Percentiles rank a stretch among this genome's conserved stretches.
Conservation (phyloP, 2,329 filamentous ascomycete species). For the Xylaria sp. region DNA sequence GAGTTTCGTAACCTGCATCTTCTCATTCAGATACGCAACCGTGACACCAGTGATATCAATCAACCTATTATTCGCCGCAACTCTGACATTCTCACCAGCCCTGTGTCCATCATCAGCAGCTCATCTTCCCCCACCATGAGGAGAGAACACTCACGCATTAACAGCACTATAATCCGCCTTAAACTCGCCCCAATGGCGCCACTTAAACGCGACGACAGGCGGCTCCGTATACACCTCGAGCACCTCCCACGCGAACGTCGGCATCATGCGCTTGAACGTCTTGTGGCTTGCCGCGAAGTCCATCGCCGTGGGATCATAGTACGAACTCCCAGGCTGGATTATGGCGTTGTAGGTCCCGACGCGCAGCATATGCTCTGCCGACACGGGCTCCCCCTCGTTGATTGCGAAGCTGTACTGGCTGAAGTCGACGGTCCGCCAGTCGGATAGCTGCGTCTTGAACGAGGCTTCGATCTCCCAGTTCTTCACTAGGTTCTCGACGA, state of each 20-base stretch:
- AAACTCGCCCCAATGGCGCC: conserved; percentile 76
- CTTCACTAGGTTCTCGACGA: conserved; percentile 76
- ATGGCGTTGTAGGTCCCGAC: conserved; percentile 77
- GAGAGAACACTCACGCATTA: conserved; percentile 63
- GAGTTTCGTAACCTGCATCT: conserved; percentile 65
- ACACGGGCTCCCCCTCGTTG: conserved; percentile 67
- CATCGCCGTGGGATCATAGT: conserved; percentile 69
- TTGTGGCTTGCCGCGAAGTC: conserved; percentile 74
- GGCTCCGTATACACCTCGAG: conserved; percentile 73
- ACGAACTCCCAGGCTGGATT: conserved; percentile 67
- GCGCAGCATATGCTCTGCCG: conserved; percentile 71
- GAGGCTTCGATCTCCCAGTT: conserved; percentile 79
- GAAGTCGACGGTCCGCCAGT: conserved; percentile 74
- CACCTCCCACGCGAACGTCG: conserved; percentile 76
- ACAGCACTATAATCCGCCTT: conserved; percentile 72
- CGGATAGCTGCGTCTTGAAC: conserved; percentile 68
- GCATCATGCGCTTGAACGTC: conserved; percentile 79
- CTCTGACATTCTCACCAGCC: conserved; percentile 69
- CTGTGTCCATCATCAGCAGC: conserved; percentile 49
- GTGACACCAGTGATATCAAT: conserved; percentile 74
- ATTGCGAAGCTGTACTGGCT: conserved; percentile 70
- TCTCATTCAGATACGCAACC: conserved; percentile 69
- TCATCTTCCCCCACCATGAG: too few relatives aligned
- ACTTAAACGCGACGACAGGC: conserved; percentile 69
- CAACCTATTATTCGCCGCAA: conserved; percentile 67